Conservation (phyloP, 257 asterid species). For the Anisodus tanguticus region DNA sequence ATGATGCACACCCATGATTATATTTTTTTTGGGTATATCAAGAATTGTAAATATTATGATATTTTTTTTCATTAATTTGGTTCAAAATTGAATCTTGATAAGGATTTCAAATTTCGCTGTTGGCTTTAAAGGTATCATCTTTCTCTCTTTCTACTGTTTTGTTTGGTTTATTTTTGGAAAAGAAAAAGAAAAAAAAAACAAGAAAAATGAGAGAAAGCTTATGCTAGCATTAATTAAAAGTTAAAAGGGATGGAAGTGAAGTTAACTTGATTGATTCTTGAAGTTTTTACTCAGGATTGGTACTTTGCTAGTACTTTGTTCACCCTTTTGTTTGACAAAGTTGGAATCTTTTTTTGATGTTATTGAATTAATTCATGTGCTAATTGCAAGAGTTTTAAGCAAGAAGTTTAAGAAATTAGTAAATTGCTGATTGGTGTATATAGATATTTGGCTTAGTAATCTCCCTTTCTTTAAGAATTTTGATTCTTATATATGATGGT, state of each 20-base stretch:
- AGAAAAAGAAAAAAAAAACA: neutral
- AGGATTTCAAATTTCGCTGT: conserved; percentile 38
- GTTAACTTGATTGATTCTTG: conserved; percentile 14
- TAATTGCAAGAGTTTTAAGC: neutral
- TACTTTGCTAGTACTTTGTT: neutral
- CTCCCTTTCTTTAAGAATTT: neutral
- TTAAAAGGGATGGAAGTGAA: conserved; percentile 16
- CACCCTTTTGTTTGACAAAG: neutral
- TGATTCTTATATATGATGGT: neutral
- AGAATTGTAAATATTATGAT: neutral
- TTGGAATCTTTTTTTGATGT: neutral
- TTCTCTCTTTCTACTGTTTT: conserved; percentile 14
- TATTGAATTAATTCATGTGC: neutral
- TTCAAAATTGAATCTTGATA: conserved; percentile 48
- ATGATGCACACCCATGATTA: conserved; percentile 21
- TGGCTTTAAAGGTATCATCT: neutral
- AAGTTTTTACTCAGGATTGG: neutral
- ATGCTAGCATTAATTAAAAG: neutral
- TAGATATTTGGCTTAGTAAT: neutral
- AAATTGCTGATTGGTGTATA: neutral
- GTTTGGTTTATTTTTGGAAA: conserved; percentile 19
- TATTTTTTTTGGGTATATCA: neutral
- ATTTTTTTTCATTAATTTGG: conserved; percentile 32
- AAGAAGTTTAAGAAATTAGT: neutral
- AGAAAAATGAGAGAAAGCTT: neutral